Evolutionary conservation across 2,329 filamentous ascomycete genomes (phyloP), one percentile per base, ranked within the genome.

Genomic region (Cladosporium sp.): DNA sequence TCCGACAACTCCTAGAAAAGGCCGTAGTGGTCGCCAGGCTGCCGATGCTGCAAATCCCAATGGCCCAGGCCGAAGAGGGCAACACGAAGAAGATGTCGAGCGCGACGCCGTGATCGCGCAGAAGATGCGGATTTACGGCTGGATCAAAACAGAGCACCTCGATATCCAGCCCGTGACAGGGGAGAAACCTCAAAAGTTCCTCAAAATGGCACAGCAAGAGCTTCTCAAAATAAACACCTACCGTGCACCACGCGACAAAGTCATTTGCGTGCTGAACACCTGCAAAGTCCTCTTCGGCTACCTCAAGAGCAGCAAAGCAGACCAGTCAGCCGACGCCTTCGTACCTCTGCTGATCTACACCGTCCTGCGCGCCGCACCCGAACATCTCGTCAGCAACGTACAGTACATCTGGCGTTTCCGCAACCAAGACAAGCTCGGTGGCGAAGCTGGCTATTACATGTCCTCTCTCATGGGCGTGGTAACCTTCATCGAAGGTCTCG

Each of bases 251-350:
- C 81, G 94, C 66, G 94, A 99, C 78, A 99, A 99, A 75, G 94
- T 99, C 56, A 97, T 99, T 50, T 99, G 94, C 73, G 91, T 97
- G 45, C 77, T 99, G 57, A 99, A 99, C 75, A 97, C 92, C 76
- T 99, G 94, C 83, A 99, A 99, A 75, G 95, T 99, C 62, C 97
- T 99, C 62, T 97, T 99, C 73, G 94, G 93, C 17, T 84, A 96
- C 49, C 78, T 99, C 53, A 92, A 93, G 64, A 95, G 97, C 70
- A 86, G 90, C 54, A 95, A 96, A 73, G 89, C 88, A 1, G 94
- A 99, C 71, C 93, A 92, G 20, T 97, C 93, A 1, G 94, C 94
- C 12, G 94, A 99, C 75, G 91, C 93, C 0, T 99, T 99, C 66
- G 91, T 97, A 77, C 89, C 94, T 4, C 80, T 97, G 25, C 81